A percentile compares a stretch with the other conserved stretches of the same genome.
Conservation (phyloP, 2,329 filamentous ascomycete species). For the Davidsoniella australis region DNA sequence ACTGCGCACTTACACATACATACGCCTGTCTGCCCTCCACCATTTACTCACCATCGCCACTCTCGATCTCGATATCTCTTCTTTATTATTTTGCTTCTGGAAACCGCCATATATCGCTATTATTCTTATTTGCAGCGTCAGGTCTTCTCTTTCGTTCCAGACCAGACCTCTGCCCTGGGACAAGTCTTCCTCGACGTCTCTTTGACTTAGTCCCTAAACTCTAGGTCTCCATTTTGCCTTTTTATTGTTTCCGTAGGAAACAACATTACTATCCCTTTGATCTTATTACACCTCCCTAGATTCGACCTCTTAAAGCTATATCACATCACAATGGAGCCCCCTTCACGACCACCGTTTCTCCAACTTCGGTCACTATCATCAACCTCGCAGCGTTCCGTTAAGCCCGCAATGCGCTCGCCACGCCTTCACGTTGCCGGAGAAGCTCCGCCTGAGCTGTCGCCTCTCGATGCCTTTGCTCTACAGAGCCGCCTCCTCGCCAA, state of each 20-base stretch:
- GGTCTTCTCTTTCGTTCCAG: conserved; percentile 1
- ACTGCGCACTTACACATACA: too few relatives aligned
- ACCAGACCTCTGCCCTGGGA: neutral
- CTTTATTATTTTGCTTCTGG: too few relatives aligned
- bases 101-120: too few relatives aligned
- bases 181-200: neutral
- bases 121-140: too few relatives aligned
- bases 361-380: conserved; percentile 43
- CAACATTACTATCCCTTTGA: too few relatives aligned
- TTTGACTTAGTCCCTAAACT: neutral
- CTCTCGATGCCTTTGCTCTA: conserved; percentile 84
- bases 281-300: too few relatives aligned
- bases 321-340: conserved; percentile 29
- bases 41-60: neutral
- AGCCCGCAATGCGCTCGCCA: conserved; percentile 48
- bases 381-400: conserved; percentile 26
- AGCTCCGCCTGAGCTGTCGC: conserved; percentile 76
- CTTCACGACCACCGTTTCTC: conserved; percentile 33
- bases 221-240: neutral
- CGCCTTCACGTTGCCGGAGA: conserved; percentile 64
- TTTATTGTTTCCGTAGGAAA: neutral
- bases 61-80: too few relatives aligned
- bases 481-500: conserved; percentile 77
- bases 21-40: neutral
- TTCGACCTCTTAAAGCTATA: neutral